Conservation (phyloP, 2,329 filamentous ascomycete species). For the Sporothrix phasma region DNA sequence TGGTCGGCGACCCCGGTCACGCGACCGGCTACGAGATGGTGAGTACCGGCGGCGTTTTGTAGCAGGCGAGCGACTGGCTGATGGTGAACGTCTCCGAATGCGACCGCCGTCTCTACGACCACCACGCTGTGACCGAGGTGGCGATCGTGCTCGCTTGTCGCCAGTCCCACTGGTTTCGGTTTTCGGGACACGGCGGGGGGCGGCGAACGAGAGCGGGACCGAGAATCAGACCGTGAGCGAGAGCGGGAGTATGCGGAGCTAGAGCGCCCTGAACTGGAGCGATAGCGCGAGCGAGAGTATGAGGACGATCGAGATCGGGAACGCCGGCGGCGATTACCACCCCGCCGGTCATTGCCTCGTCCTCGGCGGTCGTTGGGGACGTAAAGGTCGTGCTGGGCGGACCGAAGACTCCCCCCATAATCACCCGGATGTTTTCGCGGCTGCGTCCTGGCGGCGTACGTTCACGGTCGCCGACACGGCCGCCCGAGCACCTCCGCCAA, state of each 20-base stretch:
- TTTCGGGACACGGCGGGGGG: not conserved
- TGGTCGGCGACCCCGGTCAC: conserved; percentile 29
- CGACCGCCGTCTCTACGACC: conserved; percentile 24
- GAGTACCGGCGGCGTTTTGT: conserved; percentile 44
- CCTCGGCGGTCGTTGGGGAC: conserved; percentile 39
- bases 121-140: not conserved
- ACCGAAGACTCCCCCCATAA: conserved; percentile 29
- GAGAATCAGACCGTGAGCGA: conserved; percentile 11
- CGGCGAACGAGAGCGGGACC: conserved; percentile 7
- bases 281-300: conserved; percentile 1
- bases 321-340: conserved; percentile 35
- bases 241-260: conserved; percentile 26
- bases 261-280: conserved; percentile 25
- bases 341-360: conserved; percentile 25
- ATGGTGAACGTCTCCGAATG: conserved; percentile 31
- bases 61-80: conserved; percentile 28
- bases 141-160: conserved; percentile 8
- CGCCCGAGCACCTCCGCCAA: conserved; percentile 35
- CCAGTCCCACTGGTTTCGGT: not conserved
- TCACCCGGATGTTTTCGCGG: conserved; percentile 33
- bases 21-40: conserved; percentile 38
- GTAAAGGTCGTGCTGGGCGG: conserved; percentile 38
- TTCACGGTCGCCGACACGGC: conserved; percentile 37
- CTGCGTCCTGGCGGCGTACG: conserved; percentile 38
- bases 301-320: conserved; percentile 29